Base-by-base conservation (phyloP, 495 filamentous ascomycete species). In the Aspergillus steynii region DNA sequence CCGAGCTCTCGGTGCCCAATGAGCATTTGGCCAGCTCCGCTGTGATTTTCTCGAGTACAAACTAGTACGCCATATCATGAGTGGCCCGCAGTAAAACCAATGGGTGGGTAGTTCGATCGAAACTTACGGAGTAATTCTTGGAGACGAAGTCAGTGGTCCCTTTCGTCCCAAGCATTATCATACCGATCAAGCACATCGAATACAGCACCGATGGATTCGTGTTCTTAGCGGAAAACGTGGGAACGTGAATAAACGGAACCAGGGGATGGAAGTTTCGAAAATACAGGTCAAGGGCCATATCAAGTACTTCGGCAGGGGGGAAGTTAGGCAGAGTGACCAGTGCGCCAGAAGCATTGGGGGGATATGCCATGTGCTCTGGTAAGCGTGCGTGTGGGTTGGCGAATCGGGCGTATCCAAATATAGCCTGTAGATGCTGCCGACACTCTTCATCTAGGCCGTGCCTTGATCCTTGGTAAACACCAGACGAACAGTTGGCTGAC, bases 251-350 rank as follows among this genome's bases (percentile, higher is more conserved):
- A 64, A 82, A 81, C 1, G 80, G 80, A n/a, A 83, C 69, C 14
- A 82, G 70, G 4, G 80, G 77, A 58, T 82, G 77, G 56, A 81
- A 83, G 8, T 77, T 76, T 49, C 78, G 76, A 57, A 84, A 80
- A 58, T 77, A 84, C 20, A 82, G 65, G 53, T 84, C 81, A n/a
- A 84, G 69, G n/a, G 79, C 79, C 72, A 82, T 82, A 62, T 84
- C 80, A n/a, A 84, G 65, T n/a, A 82, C 75, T 59, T 83, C 80
- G 7, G 79, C 76, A 6, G 80, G 79, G 53, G 81, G 81, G 45
- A 83, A 84, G 26, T 64, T 71, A 10, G 73, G 60, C 10, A 72
- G 63, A 50, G 65, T 58, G 52, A 61, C 70, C 7, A 65, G 62
- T 15, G 65, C 53, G 9, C 52, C 52, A n/a, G 15, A 15, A 32